Conservation (phyloP, 345 rosid genomes). For the Populus ilicifolia region DNA sequence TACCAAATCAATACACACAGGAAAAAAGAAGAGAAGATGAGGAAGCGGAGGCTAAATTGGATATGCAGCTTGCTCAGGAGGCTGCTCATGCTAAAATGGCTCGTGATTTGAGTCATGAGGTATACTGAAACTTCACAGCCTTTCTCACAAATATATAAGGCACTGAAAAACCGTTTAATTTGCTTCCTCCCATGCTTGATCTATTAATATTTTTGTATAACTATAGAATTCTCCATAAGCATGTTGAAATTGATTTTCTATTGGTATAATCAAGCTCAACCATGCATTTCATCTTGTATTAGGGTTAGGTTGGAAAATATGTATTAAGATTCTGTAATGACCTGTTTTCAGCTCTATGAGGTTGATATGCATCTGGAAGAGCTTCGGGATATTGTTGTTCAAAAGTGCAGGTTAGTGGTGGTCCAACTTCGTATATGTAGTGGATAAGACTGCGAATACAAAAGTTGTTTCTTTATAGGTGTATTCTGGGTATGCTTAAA, state of each 20-base stretch:
- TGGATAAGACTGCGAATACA: not conserved
- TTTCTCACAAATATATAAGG: not conserved
- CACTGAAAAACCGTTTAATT: not conserved
- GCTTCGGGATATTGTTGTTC: slow-evolving; percentile 63
- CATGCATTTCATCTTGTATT: not conserved
- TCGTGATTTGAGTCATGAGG: slow-evolving; percentile 68
- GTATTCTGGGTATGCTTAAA: too few species aligned
- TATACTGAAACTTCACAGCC: slow-evolving; percentile 20
- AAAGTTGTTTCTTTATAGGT: too few species aligned
- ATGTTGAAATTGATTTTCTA: not conserved
- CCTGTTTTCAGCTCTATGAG: slow-evolving; percentile 57
- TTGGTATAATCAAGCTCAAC: not conserved
- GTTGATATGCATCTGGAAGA: slow-evolving; percentile 67
- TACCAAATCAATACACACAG: slow-evolving; percentile 22
- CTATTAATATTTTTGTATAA: not conserved
- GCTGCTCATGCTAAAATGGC: slow-evolving; percentile 81
- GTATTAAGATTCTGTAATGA: slow-evolving; percentile 7
- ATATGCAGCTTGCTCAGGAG: slow-evolving; percentile 77
- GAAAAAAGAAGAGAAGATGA: slow-evolving; percentile 80
- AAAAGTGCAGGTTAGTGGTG: slow-evolving; percentile 68
- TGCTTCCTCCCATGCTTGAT: not conserved
- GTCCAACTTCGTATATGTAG: not conserved
- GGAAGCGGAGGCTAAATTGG: slow-evolving; percentile 67
- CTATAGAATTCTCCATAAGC: not conserved
- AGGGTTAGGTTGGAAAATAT: not conserved